Percentiles rank a stretch among this genome's conserved stretches.
Evolutionary conservation across 768 basidiomycete genomes (phyloP).

Genomic region (Kondoa malvinella): DNA sequence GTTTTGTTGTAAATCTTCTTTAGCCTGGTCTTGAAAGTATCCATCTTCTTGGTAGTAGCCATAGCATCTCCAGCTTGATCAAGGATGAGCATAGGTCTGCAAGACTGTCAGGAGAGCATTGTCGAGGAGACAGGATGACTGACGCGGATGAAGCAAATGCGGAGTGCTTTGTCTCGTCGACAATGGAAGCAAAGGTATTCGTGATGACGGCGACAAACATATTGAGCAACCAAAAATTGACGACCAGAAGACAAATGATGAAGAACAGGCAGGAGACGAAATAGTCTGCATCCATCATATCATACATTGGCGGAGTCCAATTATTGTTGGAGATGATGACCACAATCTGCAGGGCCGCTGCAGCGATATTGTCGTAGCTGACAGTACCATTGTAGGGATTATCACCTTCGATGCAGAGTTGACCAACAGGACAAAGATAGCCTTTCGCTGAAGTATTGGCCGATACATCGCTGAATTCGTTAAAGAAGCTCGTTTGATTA

Average conservation of each 20-base stretch:
- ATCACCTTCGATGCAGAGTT: slow-evolving; percentile 49
- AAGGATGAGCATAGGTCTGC: not conserved
- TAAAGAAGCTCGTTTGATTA: slow-evolving; percentile 36
- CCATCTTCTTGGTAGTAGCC: not conserved
- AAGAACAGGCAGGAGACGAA: slow-evolving; percentile 76
- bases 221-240: slow-evolving; percentile 49
- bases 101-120: not conserved
- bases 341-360: slow-evolving; percentile 61
- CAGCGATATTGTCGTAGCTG: slow-evolving; percentile 80
- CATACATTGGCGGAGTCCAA: slow-evolving; percentile 30
- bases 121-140: not conserved
- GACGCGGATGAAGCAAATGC: slow-evolving; percentile 50
- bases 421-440: slow-evolving; percentile 73
- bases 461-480: slow-evolving; percentile 32
- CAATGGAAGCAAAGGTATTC: slow-evolving; percentile 73
- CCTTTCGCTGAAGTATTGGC: slow-evolving; percentile 46
- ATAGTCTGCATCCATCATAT: slow-evolving; percentile 74
- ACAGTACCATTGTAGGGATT: slow-evolving; percentile 53
- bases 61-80: not conserved
- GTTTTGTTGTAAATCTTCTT: slow-evolving; percentile 30
- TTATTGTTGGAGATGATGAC: slow-evolving; percentile 42
- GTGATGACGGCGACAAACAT: slow-evolving; percentile 84
- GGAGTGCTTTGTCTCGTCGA: slow-evolving; percentile 67
- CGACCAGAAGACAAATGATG: slow-evolving; percentile 60
- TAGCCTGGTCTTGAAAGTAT: not conserved